Evolutionary conservation across 352 stramenopile species (phyloP), one percentile per base, ranked within the genome.

Genomic region (Pythium volutum): DNA sequence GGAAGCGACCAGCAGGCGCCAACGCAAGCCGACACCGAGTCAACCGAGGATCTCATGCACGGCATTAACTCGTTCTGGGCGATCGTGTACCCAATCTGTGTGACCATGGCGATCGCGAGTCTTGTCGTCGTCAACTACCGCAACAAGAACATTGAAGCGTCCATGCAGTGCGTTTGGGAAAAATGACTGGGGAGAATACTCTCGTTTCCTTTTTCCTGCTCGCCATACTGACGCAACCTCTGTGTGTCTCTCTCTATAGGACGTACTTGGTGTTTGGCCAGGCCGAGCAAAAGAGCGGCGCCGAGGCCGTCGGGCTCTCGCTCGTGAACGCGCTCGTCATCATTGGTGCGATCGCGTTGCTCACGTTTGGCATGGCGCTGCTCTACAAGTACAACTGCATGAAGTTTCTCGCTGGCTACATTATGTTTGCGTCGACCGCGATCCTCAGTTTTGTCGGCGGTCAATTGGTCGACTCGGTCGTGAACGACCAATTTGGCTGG

Each of bases 301-400:
- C 69, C 1, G 66, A 74, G 4, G 51, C 74, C 7, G 61, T 95
- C 42, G 83, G 81, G n/a, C 68, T 81, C 52, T 93, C 85, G 48
- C 56, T 96, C 18, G 68, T 96, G 25, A 97, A 97, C 58, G 87
- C 88, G 9, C 69, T 97, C 7, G 87, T 97, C 29, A 95, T 97
- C 62, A 94, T 97, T 29, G 69, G 76, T 22, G 82, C 86, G 18
- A 96, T 97, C 59, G 84, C 80, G 0, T 16, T 88, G 20, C 68
- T 95, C 3, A 97, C 89, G 23, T 97, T 97, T 54, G 75, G 84
- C 57, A 96, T 97, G 82, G 89, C 85, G 46, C 63, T 96, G 45
- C 70, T 96, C 26, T 96, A 96, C 71, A 95, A 95, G 66, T 94
- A 84, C 72, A 92, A 94, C 71, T 95, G 84, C 74, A 90, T 84